Evolutionary conservation across 1,139 yeast genomes (phyloP), one percentile per base, ranked within the genome.

Genomic region (Cylindricascospora bacillispora): DNA sequence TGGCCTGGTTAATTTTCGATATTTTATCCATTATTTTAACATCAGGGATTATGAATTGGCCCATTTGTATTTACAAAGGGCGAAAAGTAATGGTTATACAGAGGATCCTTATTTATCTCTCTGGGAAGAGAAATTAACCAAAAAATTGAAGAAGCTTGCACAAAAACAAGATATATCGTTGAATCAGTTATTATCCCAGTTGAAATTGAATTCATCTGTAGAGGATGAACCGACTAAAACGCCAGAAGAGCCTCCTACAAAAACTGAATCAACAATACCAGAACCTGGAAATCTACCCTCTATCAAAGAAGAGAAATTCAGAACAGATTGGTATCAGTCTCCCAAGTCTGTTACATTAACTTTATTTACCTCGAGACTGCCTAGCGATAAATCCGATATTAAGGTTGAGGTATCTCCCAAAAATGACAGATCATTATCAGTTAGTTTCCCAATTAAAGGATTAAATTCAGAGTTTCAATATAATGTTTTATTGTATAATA

Each of bases 321-420:
- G 77, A 47, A 70, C 67, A 25, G 95, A 85, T 45, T 85, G 92
- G 85, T 83, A 76, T 54, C 94, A 85, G 51, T 63, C 73, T 13
- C 51, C 60, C 11, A 61, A 60, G 1, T 52, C 57, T 3, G 68
- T 85, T 11, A 73, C 76, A 5, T 62, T 86, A 20, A 73, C 93
- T 2, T 59, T 89, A 5, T 89, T 78, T 44, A 73, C 83, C 33
- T 76, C 78, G 40, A 69, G 69, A 25, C 63, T 77, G 18, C 73
- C 79, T 13, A 55, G 25, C n/a, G 25, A 36, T 14, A 32, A 43
- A 19, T 50, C 50, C 24, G 47, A 43, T 13, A 40, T 50, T 2
- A 27, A 21, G 2, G 31, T 39, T 12, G 52, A 56, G 2, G 62
- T 71, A 33, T 27, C 35, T 0, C 43, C 35, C 1, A 26, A 41